Evolutionary conservation across 306 rosid genomes (phyloP), one percentile per base, ranked within the genome.

Genomic region (Coriaria nepalensis): DNA sequence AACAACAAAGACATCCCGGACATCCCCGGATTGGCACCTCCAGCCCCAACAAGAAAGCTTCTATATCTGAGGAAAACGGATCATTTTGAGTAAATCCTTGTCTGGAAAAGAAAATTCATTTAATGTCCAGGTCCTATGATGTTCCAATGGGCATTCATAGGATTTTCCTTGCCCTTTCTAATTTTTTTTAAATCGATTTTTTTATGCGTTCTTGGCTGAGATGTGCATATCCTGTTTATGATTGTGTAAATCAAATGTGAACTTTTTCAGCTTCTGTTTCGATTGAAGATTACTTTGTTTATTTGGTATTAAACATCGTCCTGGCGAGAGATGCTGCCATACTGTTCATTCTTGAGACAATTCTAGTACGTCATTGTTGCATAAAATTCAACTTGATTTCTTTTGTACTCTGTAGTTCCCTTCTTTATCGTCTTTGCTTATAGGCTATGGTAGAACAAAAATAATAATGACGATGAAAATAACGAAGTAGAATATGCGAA

Each of bases 21-120:
- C 62, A 82, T 85, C 57, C 95, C 96, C 15, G 96, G 98, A 50
- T 60, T 92, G 81, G 98, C 96, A 8, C 98, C 98, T 36, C 98
- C 98, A 47, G 98, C 57, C 11, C 84, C 94, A n/a, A 41, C 66
- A 7, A 73, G 98, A 74, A 82, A 85, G 77, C 98, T 92, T 67
- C 73, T 92, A 73, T 81, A 67, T 64, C 63, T 67, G 60, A 77
- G 81, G 67, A 40, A 74, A 4, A 64, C 55, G 37, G 68, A 69
- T 55, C 51, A 66, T 49, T 62, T 67, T 36, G 59, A 64, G 53
- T 76, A 75, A 70, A 48, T 36, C 56, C 49, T 59, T 53, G 65
- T 73, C 71, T 58, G 5, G 57, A 44, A 36, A 63, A 20, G 39
- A 56, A 66, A 49, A 50, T 43, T 54, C 54, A 45, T 7, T 32